Base-by-base conservation (phyloP, 345 rosid genomes). In the Conringia planisiliqua region DNA sequence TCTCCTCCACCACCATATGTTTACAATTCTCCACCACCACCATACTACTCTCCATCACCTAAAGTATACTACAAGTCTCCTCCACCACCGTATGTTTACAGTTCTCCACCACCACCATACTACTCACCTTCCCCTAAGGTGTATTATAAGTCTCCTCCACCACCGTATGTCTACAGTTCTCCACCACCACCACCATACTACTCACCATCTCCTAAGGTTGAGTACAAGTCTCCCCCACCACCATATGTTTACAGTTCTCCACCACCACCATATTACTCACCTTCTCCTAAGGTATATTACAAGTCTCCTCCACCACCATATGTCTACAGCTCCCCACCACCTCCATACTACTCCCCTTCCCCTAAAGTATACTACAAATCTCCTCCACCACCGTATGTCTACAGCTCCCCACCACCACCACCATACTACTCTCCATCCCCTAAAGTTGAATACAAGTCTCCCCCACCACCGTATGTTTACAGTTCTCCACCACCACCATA, bases 1-100 rank as follows among this genome's bases (percentile, higher is more conserved):
- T 71, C 75, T n/a, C 59, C 75, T 6, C 75, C 75, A 10, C 67
- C 74, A 10, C 67, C 74, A 13, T 70, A 70, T 2, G 66, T 58
- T 0, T 71, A 71, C 48, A 71, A 4, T 0, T 71, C 70, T 20
- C 70, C 69, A 29, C 68, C 68, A 44, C 50, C 50, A 6, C 50
- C 50, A 6, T 44, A 44, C 50, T 44, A 44, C 4, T 44, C 50
- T 2, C 50, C 50, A 6, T 16, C 50, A 0, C 50, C 50, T 16
- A 44, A 44, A 2, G 10, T 16, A 6, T 7, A 16, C 4, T 44
- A 44, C 50, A 44, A 44, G 10, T 44, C 50, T 7, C 50, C 50
- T 16, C 50, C 50, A 44, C 50, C 50, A 44, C 50, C 50, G 3
- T 44, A 44, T 44, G 50, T 44, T 14, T 42, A 42, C 47, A 42